Base-by-base conservation (phyloP, 805 yeast species). In the Nakazawaea ambrosiae region DNA sequence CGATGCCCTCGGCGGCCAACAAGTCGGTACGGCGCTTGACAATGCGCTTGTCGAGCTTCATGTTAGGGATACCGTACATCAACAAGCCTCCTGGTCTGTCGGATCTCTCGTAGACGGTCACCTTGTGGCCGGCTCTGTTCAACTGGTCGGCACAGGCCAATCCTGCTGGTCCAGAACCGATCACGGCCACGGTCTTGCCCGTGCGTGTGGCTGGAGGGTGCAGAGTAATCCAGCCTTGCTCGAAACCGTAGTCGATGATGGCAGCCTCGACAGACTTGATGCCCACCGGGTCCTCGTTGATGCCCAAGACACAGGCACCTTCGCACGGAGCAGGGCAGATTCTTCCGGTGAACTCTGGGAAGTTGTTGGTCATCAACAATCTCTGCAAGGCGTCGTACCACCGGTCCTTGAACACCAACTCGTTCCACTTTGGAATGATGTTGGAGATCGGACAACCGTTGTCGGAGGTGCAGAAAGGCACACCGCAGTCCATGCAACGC, bases 261-360 rank as follows among this genome's bases (percentile, higher is more conserved):
- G 96, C 90, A 57, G 94, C 82, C 65, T 90, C 98, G 48, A 90
- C 82, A 16, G 95, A 83, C 65, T 90, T 90, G 63, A 90, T 90
- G 51, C 96, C 96, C 50, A 92, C 97, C 19, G 97, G 95, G 49
- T 84, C 92, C 47, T 83, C 94, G 60, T 81, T 87, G 51, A 92
- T 87, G 33, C 96, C 96, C 52, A 92, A 71, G 62, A 77, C 75
- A 64, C 94, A 83, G 3, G 97, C 96, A 51, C 97, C 97, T 62
- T 89, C 95, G 68, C 98, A 90, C 46, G 98, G 98, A 44, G 97
- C 97, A 17, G 98, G 98, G 66, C 98, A 90, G 46, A 90, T 90
- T 65, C 97, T 79, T 44, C 97, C 96, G 43, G 97, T 90, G 55
- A 92, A 90, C 65, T 92, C 97, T 17, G 97, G 97, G 83, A 92